phyloP scores from a whole-genome alignment of 305 asterid species.

The Andrographis paniculata region DNA sequence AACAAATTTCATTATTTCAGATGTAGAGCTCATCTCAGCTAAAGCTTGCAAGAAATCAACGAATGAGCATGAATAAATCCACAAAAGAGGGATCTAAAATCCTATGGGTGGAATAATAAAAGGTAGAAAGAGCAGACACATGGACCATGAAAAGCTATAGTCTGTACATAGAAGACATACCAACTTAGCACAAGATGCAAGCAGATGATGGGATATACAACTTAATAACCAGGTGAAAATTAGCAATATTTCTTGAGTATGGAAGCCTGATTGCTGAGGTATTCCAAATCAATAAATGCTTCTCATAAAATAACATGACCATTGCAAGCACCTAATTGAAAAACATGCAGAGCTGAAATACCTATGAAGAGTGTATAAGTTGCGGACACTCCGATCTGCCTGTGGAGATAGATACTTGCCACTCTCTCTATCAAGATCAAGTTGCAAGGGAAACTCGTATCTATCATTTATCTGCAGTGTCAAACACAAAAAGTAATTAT shows the following conservation, averaged over 20 bases:
- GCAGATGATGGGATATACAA: too few relatives aligned
- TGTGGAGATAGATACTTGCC: slow-evolving; percentile 82
- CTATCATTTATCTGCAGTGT: slow-evolving; percentile 72
- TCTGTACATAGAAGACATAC: too few relatives aligned
- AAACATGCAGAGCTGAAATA: slow-evolving; percentile 16
- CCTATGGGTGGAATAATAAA: slow-evolving; percentile 4
- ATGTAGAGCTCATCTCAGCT: background rate
- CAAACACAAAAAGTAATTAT: slow-evolving; percentile 5
- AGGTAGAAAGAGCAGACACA: background rate
- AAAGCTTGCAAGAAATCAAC: too few relatives aligned
- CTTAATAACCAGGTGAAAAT: too few relatives aligned
- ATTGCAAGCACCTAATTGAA: background rate
- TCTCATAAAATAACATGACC: too few relatives aligned
- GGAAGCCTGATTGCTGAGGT: too few relatives aligned
- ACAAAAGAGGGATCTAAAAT: slow-evolving; percentile 3
- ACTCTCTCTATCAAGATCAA: slow-evolving; percentile 77
- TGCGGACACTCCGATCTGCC: slow-evolving; percentile 69
- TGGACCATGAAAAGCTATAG: background rate
- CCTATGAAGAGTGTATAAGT: slow-evolving; percentile 88
- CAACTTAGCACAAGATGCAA: too few relatives aligned
- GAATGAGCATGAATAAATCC: too few relatives aligned
- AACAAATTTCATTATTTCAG: slow-evolving; percentile 12
- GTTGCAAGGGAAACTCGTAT: slow-evolving; percentile 86
- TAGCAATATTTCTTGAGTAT: too few relatives aligned
- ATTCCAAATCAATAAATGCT: too few relatives aligned